These are phyloP conservation scores for Stylonectria norvegica DNA, from an alignment of 2,329 filamentous ascomycete species.

Conservation along the genomic window DNA sequence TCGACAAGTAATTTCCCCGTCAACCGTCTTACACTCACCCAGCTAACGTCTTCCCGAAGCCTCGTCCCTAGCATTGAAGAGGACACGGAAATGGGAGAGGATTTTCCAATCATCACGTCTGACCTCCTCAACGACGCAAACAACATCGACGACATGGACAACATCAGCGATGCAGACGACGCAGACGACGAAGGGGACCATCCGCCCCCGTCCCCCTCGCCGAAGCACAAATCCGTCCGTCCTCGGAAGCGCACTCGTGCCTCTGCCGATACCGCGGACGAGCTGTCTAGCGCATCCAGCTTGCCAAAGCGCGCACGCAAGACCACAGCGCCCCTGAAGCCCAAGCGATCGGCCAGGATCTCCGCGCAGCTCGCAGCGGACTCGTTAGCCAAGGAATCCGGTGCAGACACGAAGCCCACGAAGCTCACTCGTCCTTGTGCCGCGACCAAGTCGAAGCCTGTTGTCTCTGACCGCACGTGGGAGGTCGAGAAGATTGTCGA, in stretches of 20 bases:
- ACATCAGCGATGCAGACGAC: too few species aligned
- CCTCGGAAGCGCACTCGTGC: conserved; percentile 7
- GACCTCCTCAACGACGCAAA: too few species aligned
- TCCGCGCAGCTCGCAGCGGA: conserved; percentile 11
- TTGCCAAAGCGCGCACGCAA: too few species aligned
- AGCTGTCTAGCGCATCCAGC: too few species aligned
- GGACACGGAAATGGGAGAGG: not conserved
- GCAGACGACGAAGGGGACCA: conserved; percentile 10
- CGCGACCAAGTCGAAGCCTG: conserved; percentile 10
- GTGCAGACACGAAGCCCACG: not conserved
- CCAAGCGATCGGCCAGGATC: conserved; percentile 3
- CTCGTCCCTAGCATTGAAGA: conserved; percentile 12
- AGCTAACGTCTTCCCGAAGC: too few species aligned
- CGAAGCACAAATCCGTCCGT: not conserved
- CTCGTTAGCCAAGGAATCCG: not conserved
- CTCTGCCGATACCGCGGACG: not conserved
- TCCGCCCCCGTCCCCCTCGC: not conserved
- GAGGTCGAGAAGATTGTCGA: conserved; percentile 48
- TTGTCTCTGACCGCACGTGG: conserved; percentile 33
- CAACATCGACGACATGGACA: too few species aligned
- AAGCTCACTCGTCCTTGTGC: conserved; percentile 11
- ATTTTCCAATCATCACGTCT: conserved; percentile 4
- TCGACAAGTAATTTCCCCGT: conserved; percentile 12
- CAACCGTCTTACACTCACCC: too few species aligned
- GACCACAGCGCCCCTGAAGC: conserved; percentile 9